Conservation (phyloP, 345 rosid genomes). For the Citrus unshiu region DNA sequence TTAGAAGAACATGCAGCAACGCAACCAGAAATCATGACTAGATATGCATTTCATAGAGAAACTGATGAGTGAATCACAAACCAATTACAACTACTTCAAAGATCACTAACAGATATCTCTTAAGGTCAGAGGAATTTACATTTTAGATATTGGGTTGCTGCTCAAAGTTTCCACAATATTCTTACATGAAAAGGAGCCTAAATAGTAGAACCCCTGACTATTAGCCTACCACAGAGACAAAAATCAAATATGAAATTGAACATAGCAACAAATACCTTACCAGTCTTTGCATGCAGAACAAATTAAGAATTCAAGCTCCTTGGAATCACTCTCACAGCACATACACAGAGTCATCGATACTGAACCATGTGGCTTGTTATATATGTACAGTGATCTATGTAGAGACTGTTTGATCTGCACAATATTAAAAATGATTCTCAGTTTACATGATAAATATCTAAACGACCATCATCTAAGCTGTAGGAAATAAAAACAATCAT, state of each 20-base stretch:
- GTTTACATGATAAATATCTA: background rate
- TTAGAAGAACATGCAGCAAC: background rate
- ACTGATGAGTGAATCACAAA: background rate
- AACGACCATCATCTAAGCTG: background rate
- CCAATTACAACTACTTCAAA: background rate
- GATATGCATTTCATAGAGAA: background rate
- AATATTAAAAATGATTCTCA: conserved; percentile 8
- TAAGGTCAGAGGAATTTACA: background rate
- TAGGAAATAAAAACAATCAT: background rate
- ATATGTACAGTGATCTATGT: conserved; percentile 41
- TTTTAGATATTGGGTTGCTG: background rate
- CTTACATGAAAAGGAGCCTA: background rate
- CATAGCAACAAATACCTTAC: conserved; percentile 36
- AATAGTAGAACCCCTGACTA: background rate
- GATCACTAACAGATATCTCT: background rate
- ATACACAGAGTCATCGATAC: conserved; percentile 26
- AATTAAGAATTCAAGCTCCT: conserved; percentile 27
- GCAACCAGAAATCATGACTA: background rate
- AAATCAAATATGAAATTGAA: background rate
- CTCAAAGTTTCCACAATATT: background rate
- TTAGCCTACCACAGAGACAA: background rate
- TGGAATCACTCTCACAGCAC: conserved; percentile 35
- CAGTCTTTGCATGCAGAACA: conserved; percentile 57
- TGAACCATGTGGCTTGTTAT: conserved; percentile 33
- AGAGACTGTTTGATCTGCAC: conserved; percentile 51